Conservation (phyloP, 2,329 filamentous ascomycete species). For the Trichoderma simmonsii region DNA sequence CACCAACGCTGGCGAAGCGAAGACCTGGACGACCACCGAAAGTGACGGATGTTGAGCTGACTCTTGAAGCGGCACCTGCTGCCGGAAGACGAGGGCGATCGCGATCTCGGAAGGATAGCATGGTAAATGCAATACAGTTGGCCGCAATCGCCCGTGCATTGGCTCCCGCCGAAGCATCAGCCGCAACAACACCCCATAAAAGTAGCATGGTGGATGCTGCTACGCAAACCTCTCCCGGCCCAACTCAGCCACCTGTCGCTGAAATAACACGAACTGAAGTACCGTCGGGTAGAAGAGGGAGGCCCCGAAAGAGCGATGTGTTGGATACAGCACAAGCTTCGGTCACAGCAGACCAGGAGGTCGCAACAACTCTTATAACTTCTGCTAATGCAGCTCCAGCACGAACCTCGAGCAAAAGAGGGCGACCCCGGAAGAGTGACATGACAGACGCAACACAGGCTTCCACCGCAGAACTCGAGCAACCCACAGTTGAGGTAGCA, state of each 20-base stretch:
- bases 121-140: neutral
- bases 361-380: neutral
- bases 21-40: slow-evolving; percentile 2
- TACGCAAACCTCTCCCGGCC: neutral
- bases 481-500: neutral
- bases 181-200: neutral
- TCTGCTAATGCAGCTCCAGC: neutral
- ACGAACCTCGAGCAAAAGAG: neutral
- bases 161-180: neutral
- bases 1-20: neutral
- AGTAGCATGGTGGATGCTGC: neutral
- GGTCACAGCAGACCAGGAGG: neutral
- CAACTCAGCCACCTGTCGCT: neutral
- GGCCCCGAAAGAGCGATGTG: neutral
- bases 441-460: neutral
- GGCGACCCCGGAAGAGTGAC: neutral
- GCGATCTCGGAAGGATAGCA: neutral
- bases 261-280: neutral
- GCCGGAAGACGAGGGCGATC: neutral
- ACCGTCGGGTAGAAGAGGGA: neutral
- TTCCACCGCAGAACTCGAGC: neutral
- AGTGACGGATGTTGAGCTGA: neutral
- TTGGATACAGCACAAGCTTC: neutral
- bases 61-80: neutral
- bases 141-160: neutral